Conservation (phyloP, 2,329 filamentous ascomycete species). For the Nemania serpens region DNA sequence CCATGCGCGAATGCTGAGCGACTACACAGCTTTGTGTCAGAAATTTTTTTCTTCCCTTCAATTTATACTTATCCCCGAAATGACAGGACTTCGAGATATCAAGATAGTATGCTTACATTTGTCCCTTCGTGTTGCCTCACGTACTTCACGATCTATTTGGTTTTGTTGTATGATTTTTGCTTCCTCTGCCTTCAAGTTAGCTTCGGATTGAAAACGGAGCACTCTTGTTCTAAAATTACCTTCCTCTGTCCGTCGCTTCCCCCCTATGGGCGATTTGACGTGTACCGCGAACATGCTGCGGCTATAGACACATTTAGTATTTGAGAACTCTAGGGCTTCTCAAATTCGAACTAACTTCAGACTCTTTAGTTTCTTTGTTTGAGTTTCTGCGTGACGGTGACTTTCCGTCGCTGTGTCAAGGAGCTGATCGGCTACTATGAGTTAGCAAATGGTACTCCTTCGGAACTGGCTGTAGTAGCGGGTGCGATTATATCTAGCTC, state of each 20-base stretch:
- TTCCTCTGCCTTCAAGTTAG: conserved; percentile 41
- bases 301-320: no score
- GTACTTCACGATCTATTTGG: conserved; percentile 66
- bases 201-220: background rate
- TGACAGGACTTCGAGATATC: background rate
- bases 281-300: background rate
- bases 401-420: conserved; percentile 79
- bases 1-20: conserved; percentile 57
- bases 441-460: conserved; percentile 3
- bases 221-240: conserved; percentile 6
- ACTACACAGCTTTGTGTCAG: conserved; percentile 17
- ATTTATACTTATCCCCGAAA: no score
- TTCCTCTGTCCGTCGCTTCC: conserved; percentile 62
- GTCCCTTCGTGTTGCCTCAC: conserved; percentile 64
- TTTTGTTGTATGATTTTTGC: conserved; percentile 42
- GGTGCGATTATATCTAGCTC: no score
- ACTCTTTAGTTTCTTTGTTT: background rate
- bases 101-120: conserved; percentile 45
- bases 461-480: no score
- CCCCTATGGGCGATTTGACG: background rate
- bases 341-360: no score
- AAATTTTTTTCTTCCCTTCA: background rate
- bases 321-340: no score
- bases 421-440: conserved; percentile 65
- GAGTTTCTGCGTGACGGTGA: conserved; percentile 75